Conservation (phyloP, 2,329 filamentous ascomycete genomes). For the Elsinoe perseae region DNA sequence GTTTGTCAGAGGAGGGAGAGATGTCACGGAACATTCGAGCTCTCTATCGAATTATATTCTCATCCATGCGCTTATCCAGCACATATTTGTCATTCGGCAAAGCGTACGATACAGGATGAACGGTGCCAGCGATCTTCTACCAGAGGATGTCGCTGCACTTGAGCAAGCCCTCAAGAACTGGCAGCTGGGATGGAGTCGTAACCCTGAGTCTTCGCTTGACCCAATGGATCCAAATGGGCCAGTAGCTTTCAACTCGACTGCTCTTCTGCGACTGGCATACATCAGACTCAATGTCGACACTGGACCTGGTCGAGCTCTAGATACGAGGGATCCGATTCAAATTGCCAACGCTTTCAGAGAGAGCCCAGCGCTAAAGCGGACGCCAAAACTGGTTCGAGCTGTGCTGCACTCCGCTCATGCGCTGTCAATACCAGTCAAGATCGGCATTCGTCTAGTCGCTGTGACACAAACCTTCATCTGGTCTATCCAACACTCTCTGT, state of each 20-base stretch:
- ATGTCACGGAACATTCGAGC: conserved; percentile 29
- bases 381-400: conserved; percentile 43
- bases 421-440: conserved; percentile 48
- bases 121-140: conserved; percentile 27
- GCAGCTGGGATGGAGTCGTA: conserved; percentile 31
- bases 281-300: conserved; percentile 41
- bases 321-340: conserved; percentile 36
- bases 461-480: conserved; percentile 50
- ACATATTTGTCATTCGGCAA: conserved; percentile 62
- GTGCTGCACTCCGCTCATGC: conserved; percentile 49
- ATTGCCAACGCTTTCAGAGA: conserved; percentile 36
- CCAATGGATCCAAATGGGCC: conserved; percentile 32
- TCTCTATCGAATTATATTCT: conserved; percentile 58
- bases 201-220: conserved; percentile 31
- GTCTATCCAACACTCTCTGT: conserved; percentile 51
- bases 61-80: conserved; percentile 63
- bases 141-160: conserved; percentile 35
- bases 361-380: conserved; percentile 39
- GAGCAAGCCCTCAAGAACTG: conserved; percentile 33
- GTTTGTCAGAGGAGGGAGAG: conserved; percentile 28
- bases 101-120: conserved; percentile 30
- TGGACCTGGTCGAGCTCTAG: conserved; percentile 38
- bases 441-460: conserved; percentile 49
- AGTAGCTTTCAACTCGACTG: conserved; percentile 38
- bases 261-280: conserved; percentile 41